These are phyloP conservation scores for Priceomyces melissophilus DNA, from an alignment of 805 yeast species.

Conservation along the genomic window DNA sequence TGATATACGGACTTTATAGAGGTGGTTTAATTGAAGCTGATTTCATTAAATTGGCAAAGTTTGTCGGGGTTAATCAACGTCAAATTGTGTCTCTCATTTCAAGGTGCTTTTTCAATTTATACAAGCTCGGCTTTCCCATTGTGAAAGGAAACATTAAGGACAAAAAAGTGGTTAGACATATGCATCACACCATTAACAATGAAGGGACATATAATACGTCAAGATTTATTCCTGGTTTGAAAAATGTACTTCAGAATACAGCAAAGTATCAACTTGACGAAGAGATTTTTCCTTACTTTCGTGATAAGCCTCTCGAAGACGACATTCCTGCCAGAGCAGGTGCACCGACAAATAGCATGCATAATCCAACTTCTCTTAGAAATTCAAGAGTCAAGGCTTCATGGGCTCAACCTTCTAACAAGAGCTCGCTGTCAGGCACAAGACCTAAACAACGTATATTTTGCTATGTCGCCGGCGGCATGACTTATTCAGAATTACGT, in stretches of 20 bases:
- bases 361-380: constrained; percentile 45
- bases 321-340: constrained; percentile 27
- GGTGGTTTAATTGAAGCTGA: constrained; percentile 79
- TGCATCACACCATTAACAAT: constrained; percentile 54
- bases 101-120: constrained; percentile 41
- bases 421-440: constrained; percentile 8
- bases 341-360: constrained; percentile 1
- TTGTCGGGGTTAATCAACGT: constrained; percentile 40
- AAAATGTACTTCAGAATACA: constrained; percentile 52
- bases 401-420: constrained; percentile 55
- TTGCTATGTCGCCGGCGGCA: constrained; percentile 85
- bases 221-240: constrained; percentile 68
- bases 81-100: constrained; percentile 58
- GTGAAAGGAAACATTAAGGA: constrained; percentile 39
- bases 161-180: constrained; percentile 46
- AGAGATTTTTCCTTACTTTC: constrained; percentile 64
- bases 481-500: constrained; percentile 78
- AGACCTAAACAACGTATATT: constrained; percentile 63
- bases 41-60: constrained; percentile 63
- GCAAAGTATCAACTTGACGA: constrained; percentile 53
- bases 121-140: constrained; percentile 54
- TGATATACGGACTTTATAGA: constrained; percentile 73
- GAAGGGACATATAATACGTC: constrained; percentile 61
- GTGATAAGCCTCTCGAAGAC: constrained; percentile 65
- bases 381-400: constrained; percentile 72